Conservation (phyloP, 495 filamentous ascomycete species). For the Parachaetomium inaequale region DNA sequence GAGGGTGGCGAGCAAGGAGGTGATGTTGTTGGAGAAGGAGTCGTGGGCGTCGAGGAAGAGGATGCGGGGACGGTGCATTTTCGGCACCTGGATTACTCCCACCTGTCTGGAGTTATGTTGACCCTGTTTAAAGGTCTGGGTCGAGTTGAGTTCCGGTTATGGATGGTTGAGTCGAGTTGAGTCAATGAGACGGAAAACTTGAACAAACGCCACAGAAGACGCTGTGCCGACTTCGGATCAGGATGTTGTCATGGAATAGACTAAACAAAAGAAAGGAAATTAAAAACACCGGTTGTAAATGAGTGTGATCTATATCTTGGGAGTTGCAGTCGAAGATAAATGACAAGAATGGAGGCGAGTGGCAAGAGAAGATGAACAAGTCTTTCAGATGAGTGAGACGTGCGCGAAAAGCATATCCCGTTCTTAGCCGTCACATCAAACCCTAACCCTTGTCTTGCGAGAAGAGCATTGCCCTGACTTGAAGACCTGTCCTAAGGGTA, state of each 20-base stretch:
- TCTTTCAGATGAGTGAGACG: background rate
- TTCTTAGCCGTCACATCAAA: background rate
- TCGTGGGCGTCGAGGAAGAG: slow-evolving; percentile 93
- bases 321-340: background rate
- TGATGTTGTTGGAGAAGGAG: slow-evolving; percentile 93
- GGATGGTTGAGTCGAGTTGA: background rate
- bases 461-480: too few relatives aligned
- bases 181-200: background rate
- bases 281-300: background rate
- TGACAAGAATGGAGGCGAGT: background rate
- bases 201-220: background rate
- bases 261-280: background rate
- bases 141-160: background rate
- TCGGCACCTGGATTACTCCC: background rate
- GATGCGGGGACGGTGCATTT: slow-evolving; percentile 44
- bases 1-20: slow-evolving; percentile 65
- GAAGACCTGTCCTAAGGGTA: too few relatives aligned
- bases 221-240: background rate
- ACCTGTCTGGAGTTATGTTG: background rate
- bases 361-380: background rate
- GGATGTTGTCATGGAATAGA: background rate
- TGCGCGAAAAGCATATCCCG: background rate
- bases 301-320: background rate
- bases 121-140: background rate
- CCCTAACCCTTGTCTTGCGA: too few relatives aligned